These are phyloP conservation scores for Colletotrichum lupini DNA, from an alignment of 2,329 filamentous ascomycete species.

Conservation along the genomic window DNA sequence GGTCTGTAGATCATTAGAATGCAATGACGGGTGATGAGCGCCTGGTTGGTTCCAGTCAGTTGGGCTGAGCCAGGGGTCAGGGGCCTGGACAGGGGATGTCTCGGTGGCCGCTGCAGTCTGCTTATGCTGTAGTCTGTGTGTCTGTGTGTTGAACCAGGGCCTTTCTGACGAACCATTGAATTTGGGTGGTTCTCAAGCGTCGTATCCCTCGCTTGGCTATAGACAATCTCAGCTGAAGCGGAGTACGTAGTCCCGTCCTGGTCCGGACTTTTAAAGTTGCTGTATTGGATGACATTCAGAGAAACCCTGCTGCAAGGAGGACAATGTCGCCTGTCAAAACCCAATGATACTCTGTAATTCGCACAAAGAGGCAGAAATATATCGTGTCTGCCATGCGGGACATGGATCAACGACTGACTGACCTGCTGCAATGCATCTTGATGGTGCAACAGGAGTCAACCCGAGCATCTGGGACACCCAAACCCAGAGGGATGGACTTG, in stretches of 20 bases:
- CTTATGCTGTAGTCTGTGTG: constrained; percentile 20
- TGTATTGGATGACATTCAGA: constrained; percentile 7
- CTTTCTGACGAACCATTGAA: constrained; percentile 9
- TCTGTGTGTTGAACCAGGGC: neutral
- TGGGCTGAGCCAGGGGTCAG: constrained; percentile 31
- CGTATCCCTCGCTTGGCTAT: constrained; percentile 24
- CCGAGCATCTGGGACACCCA: constrained; percentile 8
- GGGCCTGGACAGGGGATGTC: constrained; percentile 19
- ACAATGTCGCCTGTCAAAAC: neutral
- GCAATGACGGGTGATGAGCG: constrained; percentile 23
- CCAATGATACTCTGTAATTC: neutral
- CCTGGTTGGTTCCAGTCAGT: constrained; percentile 28
- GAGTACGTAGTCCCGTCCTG: constrained; percentile 9
- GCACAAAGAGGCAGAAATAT: neutral
- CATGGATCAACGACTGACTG: neutral
- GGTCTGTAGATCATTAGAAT: constrained; percentile 21
- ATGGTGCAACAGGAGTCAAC: neutral
- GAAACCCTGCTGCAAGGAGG: constrained; percentile 15
- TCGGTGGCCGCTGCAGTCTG: constrained; percentile 26
- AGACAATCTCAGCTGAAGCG: constrained; percentile 26
- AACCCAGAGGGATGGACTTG: neutral
- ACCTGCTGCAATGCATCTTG: neutral
- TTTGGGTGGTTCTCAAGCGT: neutral
- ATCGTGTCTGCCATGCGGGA: neutral
- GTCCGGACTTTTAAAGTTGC: neutral